Base-by-base conservation (phyloP, 768 basidiomycete genomes). In the Hortiboletus campestris region DNA sequence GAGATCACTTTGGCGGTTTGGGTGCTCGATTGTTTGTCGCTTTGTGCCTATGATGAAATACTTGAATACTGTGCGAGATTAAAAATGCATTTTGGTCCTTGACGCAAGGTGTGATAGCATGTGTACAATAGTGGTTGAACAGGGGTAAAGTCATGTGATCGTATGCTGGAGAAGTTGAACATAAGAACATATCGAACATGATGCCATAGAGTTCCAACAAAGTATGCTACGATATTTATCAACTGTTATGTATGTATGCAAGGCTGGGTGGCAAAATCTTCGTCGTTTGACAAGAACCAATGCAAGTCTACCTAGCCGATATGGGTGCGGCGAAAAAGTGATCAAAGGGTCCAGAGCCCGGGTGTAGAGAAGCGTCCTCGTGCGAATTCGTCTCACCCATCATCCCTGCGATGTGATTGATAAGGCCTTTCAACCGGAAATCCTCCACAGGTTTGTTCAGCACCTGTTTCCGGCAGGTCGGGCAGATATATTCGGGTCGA, bases 401-500 rank as follows among this genome's bases (percentile, higher is more conserved):
- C 10, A 78, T 77, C 14, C 67, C 68, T 2, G 81, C 79, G n/a
- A 86, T 70, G 4, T 75, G 74, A 32, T 77, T 72, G 4, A 84
- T 76, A 31, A 90, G 62, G 2, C 75, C 71, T 67, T 89, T 90
- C 46, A 89, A 67, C 7, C 76, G 75, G 65, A 81, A 90, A 43
- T 80, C 79, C 62, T 89, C 85, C 0, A 79, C 75, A 0, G 88
- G 88, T 20, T 74, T 76, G 13, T 63, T 74, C 31, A 70, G 65
- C 12, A 85, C 79, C 13, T 67, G 61, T 44, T 77, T 72, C 49
- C 88, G 77, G 61, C 88, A 91, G 6, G 80, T 81, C 4, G 88
- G 88, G 52, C 88, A 91, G 2, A 82, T 82, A 60, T 85, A 89
- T 31, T 77, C 65, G 0, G 85, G 86, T 35, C 75, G 57, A 59